These are phyloP conservation scores for Aspergillus proliferans DNA, from an alignment of 2,329 filamentous ascomycete genomes.

Conservation along the genomic window DNA sequence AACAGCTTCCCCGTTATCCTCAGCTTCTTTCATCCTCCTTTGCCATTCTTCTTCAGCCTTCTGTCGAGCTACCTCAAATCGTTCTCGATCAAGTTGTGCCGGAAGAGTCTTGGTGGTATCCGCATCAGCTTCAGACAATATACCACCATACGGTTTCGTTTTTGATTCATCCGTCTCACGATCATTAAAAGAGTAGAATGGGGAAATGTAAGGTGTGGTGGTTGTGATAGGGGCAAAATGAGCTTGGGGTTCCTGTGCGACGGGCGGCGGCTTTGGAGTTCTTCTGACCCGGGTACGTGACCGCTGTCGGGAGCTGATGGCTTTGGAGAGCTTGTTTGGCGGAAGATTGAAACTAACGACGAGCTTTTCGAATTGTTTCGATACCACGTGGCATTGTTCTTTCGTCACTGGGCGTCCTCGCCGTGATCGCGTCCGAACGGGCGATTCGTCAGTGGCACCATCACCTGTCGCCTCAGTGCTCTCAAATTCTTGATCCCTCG, in stretches of 20 bases:
- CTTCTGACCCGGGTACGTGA: conserved; percentile 49
- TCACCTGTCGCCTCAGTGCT: conserved; percentile 9
- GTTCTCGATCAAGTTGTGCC: conserved; percentile 68
- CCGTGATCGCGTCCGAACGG: conserved; percentile 49
- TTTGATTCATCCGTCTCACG: conserved; percentile 84
- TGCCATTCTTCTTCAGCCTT: conserved; percentile 92
- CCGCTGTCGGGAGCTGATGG: conserved; percentile 55
- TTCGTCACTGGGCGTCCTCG: conserved; percentile 45
- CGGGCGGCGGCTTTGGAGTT: conserved; percentile 37
- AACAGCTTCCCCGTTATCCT: conserved; percentile 58
- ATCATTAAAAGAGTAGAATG: conserved; percentile 83
- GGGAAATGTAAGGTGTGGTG: conserved; percentile 61
- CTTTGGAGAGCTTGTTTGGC: conserved; percentile 53
- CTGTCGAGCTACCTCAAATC: conserved; percentile 83
- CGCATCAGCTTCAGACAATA: conserved; percentile 79
- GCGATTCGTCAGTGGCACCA: conserved; percentile 11
- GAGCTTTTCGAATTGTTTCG: conserved; percentile 41
- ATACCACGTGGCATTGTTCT: conserved; percentile 34
- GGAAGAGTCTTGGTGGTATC: conserved; percentile 88
- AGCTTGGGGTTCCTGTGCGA: conserved; percentile 43
- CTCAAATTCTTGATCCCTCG: conserved; percentile 15
- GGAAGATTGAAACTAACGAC: conserved; percentile 56
- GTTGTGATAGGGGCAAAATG: conserved; percentile 54
- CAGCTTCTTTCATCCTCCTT: conserved; percentile 55
- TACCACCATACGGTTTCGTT: conserved; percentile 91